phyloP scores from a whole-genome alignment of 495 filamentous ascomycete genomes.

The Neurospora cerealis region DNA sequence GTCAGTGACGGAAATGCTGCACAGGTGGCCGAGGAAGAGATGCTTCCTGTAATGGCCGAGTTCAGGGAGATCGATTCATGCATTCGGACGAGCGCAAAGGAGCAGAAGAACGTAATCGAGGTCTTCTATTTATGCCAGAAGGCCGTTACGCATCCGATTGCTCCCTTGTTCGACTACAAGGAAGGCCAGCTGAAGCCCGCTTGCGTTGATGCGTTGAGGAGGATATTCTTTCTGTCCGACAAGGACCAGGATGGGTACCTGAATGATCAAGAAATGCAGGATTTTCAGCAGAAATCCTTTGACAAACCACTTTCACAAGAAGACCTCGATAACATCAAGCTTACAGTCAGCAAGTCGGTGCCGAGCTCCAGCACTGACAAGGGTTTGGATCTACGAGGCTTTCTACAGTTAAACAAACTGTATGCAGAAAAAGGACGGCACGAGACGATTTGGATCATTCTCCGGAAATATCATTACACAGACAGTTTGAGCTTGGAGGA shows the following conservation, averaged over 20 bases:
- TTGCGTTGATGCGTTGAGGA: slow-evolving; percentile 70
- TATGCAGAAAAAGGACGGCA: slow-evolving; percentile 97
- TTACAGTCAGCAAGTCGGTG: slow-evolving; percentile 59
- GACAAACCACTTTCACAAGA: slow-evolving; percentile 67
- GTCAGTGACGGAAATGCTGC: slow-evolving; percentile 51
- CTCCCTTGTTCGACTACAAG: slow-evolving; percentile 92
- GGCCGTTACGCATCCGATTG: slow-evolving; percentile 96
- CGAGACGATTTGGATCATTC: slow-evolving; percentile 94
- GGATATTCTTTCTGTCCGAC: slow-evolving; percentile 92
- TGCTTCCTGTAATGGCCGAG: slow-evolving; percentile 96
- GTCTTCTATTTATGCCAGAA: slow-evolving; percentile 97
- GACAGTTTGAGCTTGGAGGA: slow-evolving; percentile 87
- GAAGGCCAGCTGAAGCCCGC: slow-evolving; percentile 81
- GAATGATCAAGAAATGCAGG: slow-evolving; percentile 79
- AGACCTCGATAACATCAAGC: slow-evolving; percentile 82
- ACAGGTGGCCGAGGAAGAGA: slow-evolving; percentile 88
- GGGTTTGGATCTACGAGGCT: slow-evolving; percentile 73
- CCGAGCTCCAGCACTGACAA: slow-evolving; percentile 53
- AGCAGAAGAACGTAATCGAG: slow-evolving; percentile 93
- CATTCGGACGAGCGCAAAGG: slow-evolving; percentile 87
- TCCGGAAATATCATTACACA: slow-evolving; percentile 93
- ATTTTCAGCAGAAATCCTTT: slow-evolving; percentile 87
- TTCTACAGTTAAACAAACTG: slow-evolving; percentile 83
- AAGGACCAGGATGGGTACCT: slow-evolving; percentile 93
- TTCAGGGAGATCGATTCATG: slow-evolving; percentile 99